Evolutionary conservation across 2,329 filamentous ascomycete genomes (phyloP), one percentile per base, ranked within the genome.

Genomic region (Alternaria ethzedia): DNA sequence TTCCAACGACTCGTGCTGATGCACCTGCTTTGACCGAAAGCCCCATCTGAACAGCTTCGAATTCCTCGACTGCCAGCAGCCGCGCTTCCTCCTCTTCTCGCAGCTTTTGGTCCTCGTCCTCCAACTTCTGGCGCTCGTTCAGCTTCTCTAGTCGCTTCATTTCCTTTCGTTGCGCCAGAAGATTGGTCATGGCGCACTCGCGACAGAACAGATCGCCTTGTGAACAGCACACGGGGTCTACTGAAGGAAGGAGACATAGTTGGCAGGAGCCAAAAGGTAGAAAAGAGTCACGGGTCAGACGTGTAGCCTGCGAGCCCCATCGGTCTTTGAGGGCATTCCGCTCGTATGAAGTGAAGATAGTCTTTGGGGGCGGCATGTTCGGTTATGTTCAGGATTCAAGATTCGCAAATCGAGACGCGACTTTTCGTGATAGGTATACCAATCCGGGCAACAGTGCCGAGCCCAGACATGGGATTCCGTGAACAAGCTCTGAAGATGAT

Each of bases 281-380:
- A 80, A 97, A 98, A 59, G 92, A 96, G 77, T 98, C 96, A 75
- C 95, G 91, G 21, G 88, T 90, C 32, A 98, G 89, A 56, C 93
- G 91, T n/a, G 94, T 93, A 55, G 91, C 89, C 69, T 90, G 92
- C 9, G 90, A 88, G 70, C 90, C 89, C 94, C 96, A 98, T 70
- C 89, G 89, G 17, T 88, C 87, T 75, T 94, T 93, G 64, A 97
- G 91, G 54, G 95, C 87, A 55, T 88, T 87, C 70, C 96, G 90
- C 83, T 98, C 96, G 82, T 97, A 89, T 23, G 93, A 90, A 32
- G 96, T 98, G 85, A 98, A 98, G 81, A 97, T 94, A 30, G 74
- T 69, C 57, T 74, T 74, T 17, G 75, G 75, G 3, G 75, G 75
- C 51, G 75, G 72, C 72, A 77, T 76, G 30, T 25, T 41, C 3